Evolutionary conservation across 495 filamentous ascomycete genomes (phyloP).

Genomic region (Aspergillus baeticus): DNA sequence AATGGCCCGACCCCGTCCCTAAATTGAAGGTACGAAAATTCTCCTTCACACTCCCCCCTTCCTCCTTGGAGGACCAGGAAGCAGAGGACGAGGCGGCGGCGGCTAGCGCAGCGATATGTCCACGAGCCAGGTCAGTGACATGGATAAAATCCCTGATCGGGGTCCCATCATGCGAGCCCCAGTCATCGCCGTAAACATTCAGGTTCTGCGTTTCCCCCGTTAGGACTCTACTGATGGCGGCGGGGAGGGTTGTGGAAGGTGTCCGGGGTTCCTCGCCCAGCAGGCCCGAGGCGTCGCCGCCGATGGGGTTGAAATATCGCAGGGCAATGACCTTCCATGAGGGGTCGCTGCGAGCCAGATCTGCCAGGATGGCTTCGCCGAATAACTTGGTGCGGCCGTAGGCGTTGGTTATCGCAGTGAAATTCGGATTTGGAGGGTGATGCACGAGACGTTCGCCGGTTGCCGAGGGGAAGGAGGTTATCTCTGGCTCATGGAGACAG

Average conservation of each 20-base stretch:
- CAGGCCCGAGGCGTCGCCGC: conserved; percentile 59
- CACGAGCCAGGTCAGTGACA: conserved; percentile 60
- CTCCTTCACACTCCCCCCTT: conserved; percentile 28
- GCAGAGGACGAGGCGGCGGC: no score
- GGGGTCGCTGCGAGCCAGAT: conserved; percentile 52
- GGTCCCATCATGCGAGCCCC: conserved; percentile 59
- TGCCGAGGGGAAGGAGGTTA: conserved; percentile 20
- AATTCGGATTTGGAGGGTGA: conserved; percentile 26
- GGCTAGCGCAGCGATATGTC: conserved; percentile 56
- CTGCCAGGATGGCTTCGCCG: conserved; percentile 59
- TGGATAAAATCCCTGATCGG: conserved; percentile 57
- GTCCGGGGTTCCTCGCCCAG: conserved; percentile 61
- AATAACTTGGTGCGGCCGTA: conserved; percentile 66
- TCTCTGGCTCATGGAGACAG: conserved; percentile 49
- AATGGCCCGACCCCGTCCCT: conserved; percentile 48
- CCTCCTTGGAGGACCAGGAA: no score
- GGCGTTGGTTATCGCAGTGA: conserved; percentile 56
- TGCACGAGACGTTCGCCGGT: conserved; percentile 19
- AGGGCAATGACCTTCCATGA: conserved; percentile 59
- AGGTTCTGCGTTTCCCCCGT: conserved; percentile 48
- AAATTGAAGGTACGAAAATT: conserved; percentile 51
- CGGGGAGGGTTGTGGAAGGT: conserved; percentile 58
- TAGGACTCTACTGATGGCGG: conserved; percentile 55
- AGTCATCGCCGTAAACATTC: conserved; percentile 59
- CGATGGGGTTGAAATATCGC: conserved; percentile 66